Evolutionary conservation across 345 rosid genomes (phyloP), one percentile per base, ranked within the genome.

Genomic region (Citrus sp.): DNA sequence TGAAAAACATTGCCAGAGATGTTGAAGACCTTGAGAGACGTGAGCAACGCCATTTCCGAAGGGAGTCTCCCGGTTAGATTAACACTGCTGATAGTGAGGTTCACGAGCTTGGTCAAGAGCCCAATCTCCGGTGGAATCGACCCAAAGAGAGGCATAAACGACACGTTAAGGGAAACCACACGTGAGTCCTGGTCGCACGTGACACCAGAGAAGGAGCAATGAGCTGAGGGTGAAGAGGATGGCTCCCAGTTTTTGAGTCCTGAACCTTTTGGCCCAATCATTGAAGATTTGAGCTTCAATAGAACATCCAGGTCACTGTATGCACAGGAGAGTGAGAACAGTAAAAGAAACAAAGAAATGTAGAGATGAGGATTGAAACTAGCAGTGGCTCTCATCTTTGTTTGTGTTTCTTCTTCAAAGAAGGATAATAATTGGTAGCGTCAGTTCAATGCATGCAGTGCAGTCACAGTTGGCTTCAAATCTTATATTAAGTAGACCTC

Each of bases 131-230:
- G 92, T 2, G 98, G 93, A 35, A 95, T 78, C 1, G 67, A 79
- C 1, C 99, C 97, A 21, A 82, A 82, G 3, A 95, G 82, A 74
- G 81, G 83, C 72, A 78, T 55, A 32, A 78, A 89, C 1, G 93
- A 86, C 67, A 92, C 80, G 82, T 89, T 85, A 6, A 95, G 85
- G 67, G 97, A 86, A 19, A 91, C 84, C 18, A 95, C 93, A 3
- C 93, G 88, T 6, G 74, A 80, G 28, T 83, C 82, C 2, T 4
- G 72, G 72, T 88, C 92, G 68, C 99, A 95, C 1, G 83, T 35
- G n/a, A 95, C 94, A 10, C 99, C 98, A 27, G 96, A 84, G 88
- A 93, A 95, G 71, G 76, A 87, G 72, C 99, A 95, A 79, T 95
- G 99, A 64, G 92, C 82, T 5, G 82, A 60, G 0, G 90, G 80